Evolutionary conservation across 192 early-diverging fungal genomes (phyloP).

Genomic region (Phlyctochytrium arcticum): DNA sequence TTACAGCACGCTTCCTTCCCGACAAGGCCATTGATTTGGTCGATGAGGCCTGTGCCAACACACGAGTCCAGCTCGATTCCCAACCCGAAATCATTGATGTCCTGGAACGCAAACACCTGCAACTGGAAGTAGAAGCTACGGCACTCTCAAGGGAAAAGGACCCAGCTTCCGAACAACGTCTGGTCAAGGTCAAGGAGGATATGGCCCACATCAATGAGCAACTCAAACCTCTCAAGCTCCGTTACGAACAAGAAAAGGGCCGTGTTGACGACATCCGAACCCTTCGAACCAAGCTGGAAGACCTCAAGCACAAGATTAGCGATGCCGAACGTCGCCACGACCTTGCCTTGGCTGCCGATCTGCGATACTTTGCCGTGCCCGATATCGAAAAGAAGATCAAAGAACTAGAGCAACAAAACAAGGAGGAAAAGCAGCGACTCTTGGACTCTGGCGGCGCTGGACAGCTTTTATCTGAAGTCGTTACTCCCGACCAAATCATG

Average conservation of each 20-base stretch:
- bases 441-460: constrained; percentile 31
- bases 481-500: constrained; percentile 87
- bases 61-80: constrained; percentile 90
- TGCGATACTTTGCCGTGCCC: constrained; percentile 91
- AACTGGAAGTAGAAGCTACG: constrained; percentile 93
- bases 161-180: constrained; percentile 68
- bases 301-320: constrained; percentile 74
- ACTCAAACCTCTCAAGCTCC: constrained; percentile 81
- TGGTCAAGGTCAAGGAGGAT: constrained; percentile 76
- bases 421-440: constrained; percentile 58
- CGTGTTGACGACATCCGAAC: constrained; percentile 85
- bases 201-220: constrained; percentile 79
- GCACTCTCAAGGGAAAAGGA: constrained; percentile 94
- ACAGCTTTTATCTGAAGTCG: constrained; percentile 76
- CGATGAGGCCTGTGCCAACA: constrained; percentile 96
- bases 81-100: constrained; percentile 95
- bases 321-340: constrained; percentile 84
- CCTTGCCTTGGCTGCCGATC: constrained; percentile 83
- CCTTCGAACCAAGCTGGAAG: constrained; percentile 84
- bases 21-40: constrained; percentile 82
- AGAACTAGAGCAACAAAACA: constrained; percentile 64
- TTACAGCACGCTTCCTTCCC: constrained; percentile 73
- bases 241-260: constrained; percentile 80
- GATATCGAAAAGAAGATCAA: constrained; percentile 75
- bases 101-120: constrained; percentile 87